A percentile compares a stretch with the other conserved stretches of the same genome.
Conservation (phyloP, 2,329 filamentous ascomycete genomes). For the Beauveria sp. region DNA sequence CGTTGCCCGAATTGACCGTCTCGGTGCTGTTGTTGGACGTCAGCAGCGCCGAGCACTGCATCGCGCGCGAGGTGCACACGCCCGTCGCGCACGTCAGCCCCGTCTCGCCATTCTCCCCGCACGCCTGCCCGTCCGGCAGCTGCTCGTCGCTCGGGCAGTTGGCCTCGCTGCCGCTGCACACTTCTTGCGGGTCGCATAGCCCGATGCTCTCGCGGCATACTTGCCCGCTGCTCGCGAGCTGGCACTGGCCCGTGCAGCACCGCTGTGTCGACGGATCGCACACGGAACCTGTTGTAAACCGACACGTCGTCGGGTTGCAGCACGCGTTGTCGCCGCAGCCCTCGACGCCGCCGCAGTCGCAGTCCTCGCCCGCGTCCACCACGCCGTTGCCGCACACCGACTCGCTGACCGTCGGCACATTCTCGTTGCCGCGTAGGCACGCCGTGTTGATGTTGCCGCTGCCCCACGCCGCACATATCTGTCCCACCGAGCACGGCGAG, state of each 20-base stretch:
- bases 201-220: conserved; percentile 69
- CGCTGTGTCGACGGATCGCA: conserved; percentile 69
- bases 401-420: conserved; percentile 65
- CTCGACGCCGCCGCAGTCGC: conserved; percentile 69
- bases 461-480: conserved; percentile 73
- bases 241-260: conserved; percentile 57
- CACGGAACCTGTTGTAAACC: conserved; percentile 60
- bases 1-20: conserved; percentile 62
- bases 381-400: conserved; percentile 86
- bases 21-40: conserved; percentile 65
- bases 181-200: conserved; percentile 69
- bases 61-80: conserved; percentile 76
- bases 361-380: conserved; percentile 79
- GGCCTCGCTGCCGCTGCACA: conserved; percentile 59
- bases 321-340: conserved; percentile 63
- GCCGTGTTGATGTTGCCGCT: conserved; percentile 62
- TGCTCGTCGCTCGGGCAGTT: conserved; percentile 62
- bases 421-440: conserved; percentile 70
- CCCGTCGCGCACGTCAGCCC: conserved; percentile 69
- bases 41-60: conserved; percentile 75
- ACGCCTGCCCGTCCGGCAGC: conserved; percentile 56
- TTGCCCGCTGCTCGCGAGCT: conserved; percentile 53
- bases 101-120: conserved; percentile 48
- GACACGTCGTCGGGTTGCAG: conserved; percentile 73
- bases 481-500: conserved; percentile 75